phyloP scores from a whole-genome alignment of 306 rosid genomes.

The Datisca glomerata region DNA sequence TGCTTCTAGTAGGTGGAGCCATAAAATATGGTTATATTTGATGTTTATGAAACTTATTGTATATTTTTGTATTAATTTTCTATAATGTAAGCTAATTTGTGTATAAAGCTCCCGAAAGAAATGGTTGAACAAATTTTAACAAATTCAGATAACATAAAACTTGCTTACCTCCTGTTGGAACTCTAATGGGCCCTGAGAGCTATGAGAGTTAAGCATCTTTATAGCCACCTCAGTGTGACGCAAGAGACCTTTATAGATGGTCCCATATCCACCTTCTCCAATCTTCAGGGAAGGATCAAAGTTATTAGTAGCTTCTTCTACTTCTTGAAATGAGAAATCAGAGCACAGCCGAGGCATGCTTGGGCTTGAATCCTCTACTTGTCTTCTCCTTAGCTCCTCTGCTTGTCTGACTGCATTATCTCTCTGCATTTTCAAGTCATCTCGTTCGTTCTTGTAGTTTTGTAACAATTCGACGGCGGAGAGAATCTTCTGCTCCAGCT shows the following conservation, averaged over 20 bases:
- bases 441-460: constrained; percentile 46
- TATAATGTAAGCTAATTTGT: too few species aligned
- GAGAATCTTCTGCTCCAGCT: constrained; percentile 41
- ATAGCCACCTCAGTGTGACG: constrained; percentile 79
- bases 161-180: constrained; percentile 74
- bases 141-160: neutral
- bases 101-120: too few species aligned
- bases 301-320: constrained; percentile 52
- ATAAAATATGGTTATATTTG: too few species aligned
- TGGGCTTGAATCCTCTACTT: constrained; percentile 36
- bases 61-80: too few species aligned
- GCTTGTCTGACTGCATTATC: constrained; percentile 57
- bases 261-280: constrained; percentile 96
- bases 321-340: constrained; percentile 53
- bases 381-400: constrained; percentile 47
- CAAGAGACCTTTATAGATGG: constrained; percentile 48
- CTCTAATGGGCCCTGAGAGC: constrained; percentile 64
- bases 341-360: constrained; percentile 33
- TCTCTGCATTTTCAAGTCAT: constrained; percentile 41
- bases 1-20: too few species aligned
- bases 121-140: too few species aligned
- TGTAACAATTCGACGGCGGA: constrained; percentile 36
- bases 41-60: too few species aligned
- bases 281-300: constrained; percentile 51
- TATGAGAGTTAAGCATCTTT: constrained; percentile 37